Evolutionary conservation across 441 rosid species (phyloP).

Genomic region (Populus hybrid): DNA sequence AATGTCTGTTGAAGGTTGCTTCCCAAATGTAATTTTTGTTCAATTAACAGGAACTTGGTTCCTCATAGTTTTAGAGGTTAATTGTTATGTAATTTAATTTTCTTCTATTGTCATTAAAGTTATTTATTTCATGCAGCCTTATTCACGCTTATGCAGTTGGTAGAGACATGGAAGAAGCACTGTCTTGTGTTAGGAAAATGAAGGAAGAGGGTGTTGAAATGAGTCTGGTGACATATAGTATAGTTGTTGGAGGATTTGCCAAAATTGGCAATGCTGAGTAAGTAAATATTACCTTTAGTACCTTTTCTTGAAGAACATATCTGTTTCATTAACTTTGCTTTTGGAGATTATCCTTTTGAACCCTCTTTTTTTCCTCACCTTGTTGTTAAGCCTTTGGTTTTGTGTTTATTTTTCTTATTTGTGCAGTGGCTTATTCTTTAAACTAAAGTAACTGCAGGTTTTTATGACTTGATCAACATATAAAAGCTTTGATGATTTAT

Average conservation of each 20-base stretch:
- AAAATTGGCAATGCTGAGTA: slow-evolving; percentile 77
- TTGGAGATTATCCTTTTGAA: not conserved
- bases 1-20: not conserved
- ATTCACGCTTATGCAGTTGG: slow-evolving; percentile 97
- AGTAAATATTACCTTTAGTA: slow-evolving; percentile 29
- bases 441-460: not conserved
- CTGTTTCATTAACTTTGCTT: not conserved
- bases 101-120: slow-evolving; percentile 22
- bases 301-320: not conserved
- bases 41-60: not conserved
- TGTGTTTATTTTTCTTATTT: not conserved
- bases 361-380: not conserved
- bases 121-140: too few species aligned
- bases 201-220: slow-evolving; percentile 81
- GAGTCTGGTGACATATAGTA: slow-evolving; percentile 86
- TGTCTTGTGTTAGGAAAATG: slow-evolving; percentile 92
- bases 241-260: slow-evolving; percentile 84
- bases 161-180: slow-evolving; percentile 97
- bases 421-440: not conserved
- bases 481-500: not conserved
- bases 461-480: not conserved
- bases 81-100: slow-evolving; percentile 3
- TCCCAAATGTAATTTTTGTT: slow-evolving; percentile 1
- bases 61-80: slow-evolving; percentile 7
- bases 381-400: not conserved